A percentile compares a stretch with the other conserved stretches of the same genome.
Conservation (phyloP, 345 rosid genomes). For the Eucalyptus lansdowneana region DNA sequence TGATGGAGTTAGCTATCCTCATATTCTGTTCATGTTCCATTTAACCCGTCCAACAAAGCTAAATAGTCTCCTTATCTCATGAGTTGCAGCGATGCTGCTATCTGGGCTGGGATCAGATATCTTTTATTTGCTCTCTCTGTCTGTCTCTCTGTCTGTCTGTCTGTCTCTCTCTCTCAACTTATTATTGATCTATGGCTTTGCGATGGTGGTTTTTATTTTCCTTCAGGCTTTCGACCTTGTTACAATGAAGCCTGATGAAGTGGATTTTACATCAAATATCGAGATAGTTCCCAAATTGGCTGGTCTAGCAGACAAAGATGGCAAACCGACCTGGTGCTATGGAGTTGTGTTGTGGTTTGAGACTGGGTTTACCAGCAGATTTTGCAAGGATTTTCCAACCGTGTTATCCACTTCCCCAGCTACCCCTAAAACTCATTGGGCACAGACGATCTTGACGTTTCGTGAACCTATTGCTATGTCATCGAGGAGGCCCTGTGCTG, state of each 20-base stretch:
- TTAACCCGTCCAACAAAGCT: neutral
- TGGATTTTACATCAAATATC: constrained; percentile 74
- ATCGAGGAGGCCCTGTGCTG: neutral
- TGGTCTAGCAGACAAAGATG: neutral
- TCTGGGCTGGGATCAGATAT: neutral
- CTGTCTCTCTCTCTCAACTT: neutral
- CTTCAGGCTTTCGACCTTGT: constrained; percentile 71
- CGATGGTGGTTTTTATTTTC: neutral
- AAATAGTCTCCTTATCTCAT: neutral
- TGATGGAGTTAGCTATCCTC: neutral
- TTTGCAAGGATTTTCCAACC: constrained; percentile 78
- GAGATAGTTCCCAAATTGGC: constrained; percentile 20
- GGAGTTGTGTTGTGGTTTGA: constrained; percentile 93
- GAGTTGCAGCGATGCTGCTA: neutral
- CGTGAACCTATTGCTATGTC: constrained; percentile 62
- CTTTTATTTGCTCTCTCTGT: neutral
- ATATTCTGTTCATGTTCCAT: neutral
- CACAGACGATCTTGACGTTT: constrained; percentile 80
- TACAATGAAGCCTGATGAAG: constrained; percentile 77
- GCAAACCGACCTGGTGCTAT: constrained; percentile 31
- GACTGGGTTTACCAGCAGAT: constrained; percentile 71
- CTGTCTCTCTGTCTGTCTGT: neutral
- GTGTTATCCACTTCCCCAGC: constrained; percentile 77
- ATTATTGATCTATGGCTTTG: neutral
- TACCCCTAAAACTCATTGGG: constrained; percentile 84